A percentile compares a stretch with the other conserved stretches of the same genome.
phyloP scores from a whole-genome alignment of 2,329 filamentous ascomycete species.

The Daldinia sp. region DNA sequence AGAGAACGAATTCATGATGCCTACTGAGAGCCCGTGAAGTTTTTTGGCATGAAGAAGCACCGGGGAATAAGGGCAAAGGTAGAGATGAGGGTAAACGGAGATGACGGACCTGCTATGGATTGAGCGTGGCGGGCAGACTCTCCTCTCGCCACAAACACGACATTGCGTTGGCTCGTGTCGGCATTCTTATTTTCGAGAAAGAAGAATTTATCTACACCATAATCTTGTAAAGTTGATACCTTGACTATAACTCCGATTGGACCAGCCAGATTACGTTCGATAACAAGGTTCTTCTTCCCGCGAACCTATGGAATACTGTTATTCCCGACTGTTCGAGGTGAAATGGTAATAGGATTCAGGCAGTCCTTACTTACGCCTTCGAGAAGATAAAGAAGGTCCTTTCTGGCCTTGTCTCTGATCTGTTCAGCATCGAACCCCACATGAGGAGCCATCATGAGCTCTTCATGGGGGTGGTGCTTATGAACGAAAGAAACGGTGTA shows the following conservation, averaged over 20 bases:
- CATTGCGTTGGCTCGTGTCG: slow-evolving; percentile 92
- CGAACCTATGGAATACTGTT: slow-evolving; percentile 71
- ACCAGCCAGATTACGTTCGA: slow-evolving; percentile 89
- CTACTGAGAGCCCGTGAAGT: slow-evolving; percentile 26
- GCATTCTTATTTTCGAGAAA: slow-evolving; percentile 95
- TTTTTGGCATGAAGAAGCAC: not conserved
- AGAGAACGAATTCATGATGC: slow-evolving; percentile 25
- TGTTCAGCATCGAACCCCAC: slow-evolving; percentile 77
- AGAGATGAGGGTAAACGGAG: slow-evolving; percentile 6
- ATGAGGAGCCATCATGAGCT: slow-evolving; percentile 73
- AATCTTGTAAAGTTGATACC: slow-evolving; percentile 93
- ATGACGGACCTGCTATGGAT: slow-evolving; percentile 81
- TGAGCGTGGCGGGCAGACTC: slow-evolving; percentile 87
- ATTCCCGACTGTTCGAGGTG: slow-evolving; percentile 28
- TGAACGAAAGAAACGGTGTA: slow-evolving; percentile 21
- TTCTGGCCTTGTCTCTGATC: slow-evolving; percentile 82
- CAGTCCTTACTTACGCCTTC: slow-evolving; percentile 82
- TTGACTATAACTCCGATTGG: slow-evolving; percentile 92
- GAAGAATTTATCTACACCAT: slow-evolving; percentile 98
- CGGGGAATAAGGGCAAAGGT: not conserved
- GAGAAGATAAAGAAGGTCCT: slow-evolving; percentile 88
- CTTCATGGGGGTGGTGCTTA: slow-evolving; percentile 53
- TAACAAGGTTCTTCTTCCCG: slow-evolving; percentile 97
- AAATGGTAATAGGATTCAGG: slow-evolving; percentile 30
- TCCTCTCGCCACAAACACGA: slow-evolving; percentile 90